Base-by-base conservation (phyloP, 2,329 filamentous ascomycete genomes). In the Elsinoe fawcettii region DNA sequence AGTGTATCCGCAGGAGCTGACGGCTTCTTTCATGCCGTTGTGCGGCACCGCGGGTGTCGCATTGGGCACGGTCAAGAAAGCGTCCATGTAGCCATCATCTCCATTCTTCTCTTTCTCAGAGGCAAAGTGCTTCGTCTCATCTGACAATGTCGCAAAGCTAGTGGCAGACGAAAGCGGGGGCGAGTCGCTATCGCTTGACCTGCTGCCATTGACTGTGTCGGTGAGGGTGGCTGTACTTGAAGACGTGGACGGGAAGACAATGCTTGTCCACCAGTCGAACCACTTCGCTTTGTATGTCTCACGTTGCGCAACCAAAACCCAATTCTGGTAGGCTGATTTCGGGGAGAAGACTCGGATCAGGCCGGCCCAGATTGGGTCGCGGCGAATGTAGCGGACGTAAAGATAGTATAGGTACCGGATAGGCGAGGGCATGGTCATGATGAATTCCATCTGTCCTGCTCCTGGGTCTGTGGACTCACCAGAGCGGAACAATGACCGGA, bases 31-130 rank as follows among this genome's bases (percentile, higher is more conserved):
- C 90, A 96, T 96, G 0, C 84, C 90, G 47, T 85, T 82, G 68
- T 95, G 90, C 0, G 90, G 90, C 2, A 95, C 82, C 0, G 91
- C 91, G 1, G 91, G 90, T 0, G 90, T 95, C 0, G 91, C 90
- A 69, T 96, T 96, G 0, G 86, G 90, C n/a, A 88, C 87, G 8
- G 87, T 84, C 32, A 96, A 72, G 63, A 96, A 79, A 62, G 91
- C 85, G 71, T 96, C 91, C 62, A 91, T 61, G 1, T 66, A 66
- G 49, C 67, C 63, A 27, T 67, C 68, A 32, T 63, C 60, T n/a
- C 57, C 57, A 6, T 36, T 55, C 9, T 57, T 57, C 20, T 59
- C 58, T 12, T 16, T 47, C 11, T 59, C 55, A 5, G 55, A n/a
- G 5, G 54, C 54, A 27, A 56, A 56, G 32, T 56, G 54, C 30